Evolutionary conservation across 129 eudicot species (phyloP), one percentile per base, ranked within the genome.

Genomic region (Tagetes erecta): DNA sequence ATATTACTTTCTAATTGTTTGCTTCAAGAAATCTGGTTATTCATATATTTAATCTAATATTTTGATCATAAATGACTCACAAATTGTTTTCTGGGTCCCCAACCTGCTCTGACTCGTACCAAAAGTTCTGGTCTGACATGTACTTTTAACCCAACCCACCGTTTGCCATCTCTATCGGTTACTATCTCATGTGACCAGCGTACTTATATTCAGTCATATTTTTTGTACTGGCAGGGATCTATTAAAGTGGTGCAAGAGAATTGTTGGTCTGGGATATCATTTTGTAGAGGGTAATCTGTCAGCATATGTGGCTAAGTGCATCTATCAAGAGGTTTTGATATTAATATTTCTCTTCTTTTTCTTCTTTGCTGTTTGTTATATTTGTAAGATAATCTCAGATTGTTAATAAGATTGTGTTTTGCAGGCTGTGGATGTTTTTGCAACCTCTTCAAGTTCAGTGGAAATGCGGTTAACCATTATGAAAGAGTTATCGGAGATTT

Each of bases 381-480:
- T 57, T 20, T 64, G 14, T 51, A 1, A 60, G 69, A 40, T 40
- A 50, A 44, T 68, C 67, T 34, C 64, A 76, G 59, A 49, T 70
- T 36, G 31, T 33, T 76, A 30, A 51, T 78, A 37, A 20, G 57
- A 39, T 71, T 41, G 47, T 39, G 59, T 45, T 72, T 76, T 71
- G n/a, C 84, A 95, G 99, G 99, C 99, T 59, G 88, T 91, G 74
- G 99, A 95, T 84, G 79, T 91, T 67, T 95, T 90, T 76, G 96
- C 97, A 60, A 74, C 89, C 60, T 91, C 81, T 70, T 81, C 97
- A 63, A 84, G 90, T 82, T 88, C 87, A 27, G 86, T 74, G 51
- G 91, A 76, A 58, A 88, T 76, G 40, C 86, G 96, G 31, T 42
- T 82, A 82, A 81, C 72, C 37, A 72, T 91, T 44, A 82, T 88